phyloP scores from a whole-genome alignment of 495 filamentous ascomycete species.

The Xylaria cubensis region DNA sequence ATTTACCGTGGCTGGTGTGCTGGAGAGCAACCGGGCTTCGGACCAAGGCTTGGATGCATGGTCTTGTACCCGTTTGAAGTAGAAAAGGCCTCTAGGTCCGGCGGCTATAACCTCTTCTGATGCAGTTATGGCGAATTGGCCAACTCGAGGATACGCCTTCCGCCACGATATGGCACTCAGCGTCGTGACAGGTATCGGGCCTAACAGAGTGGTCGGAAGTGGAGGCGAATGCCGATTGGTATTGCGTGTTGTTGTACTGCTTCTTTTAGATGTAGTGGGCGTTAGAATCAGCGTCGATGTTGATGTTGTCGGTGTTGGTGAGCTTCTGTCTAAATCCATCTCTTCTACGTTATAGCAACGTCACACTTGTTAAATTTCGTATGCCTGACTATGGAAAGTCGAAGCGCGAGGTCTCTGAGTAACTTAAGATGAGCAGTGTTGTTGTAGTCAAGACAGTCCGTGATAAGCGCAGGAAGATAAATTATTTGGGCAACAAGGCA shows the following conservation, averaged over 20 bases:
- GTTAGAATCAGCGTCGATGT: not conserved
- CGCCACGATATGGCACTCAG: conserved; percentile 32
- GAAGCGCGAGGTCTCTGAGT: too few species aligned
- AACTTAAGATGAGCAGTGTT: too few species aligned
- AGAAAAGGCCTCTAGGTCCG: conserved; percentile 31
- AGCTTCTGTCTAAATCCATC: not conserved
- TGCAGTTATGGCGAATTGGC: conserved; percentile 32
- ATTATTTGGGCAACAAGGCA: too few species aligned
- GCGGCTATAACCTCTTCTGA: conserved; percentile 31
- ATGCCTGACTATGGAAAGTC: too few species aligned
- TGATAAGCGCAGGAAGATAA: too few species aligned
- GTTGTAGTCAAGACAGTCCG: too few species aligned
- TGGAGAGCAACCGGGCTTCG: conserved; percentile 27
- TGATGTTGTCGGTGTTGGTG: not conserved
- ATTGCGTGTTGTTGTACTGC: conserved; percentile 22
- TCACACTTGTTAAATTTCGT: too few species aligned
- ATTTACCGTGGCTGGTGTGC: conserved; percentile 24
- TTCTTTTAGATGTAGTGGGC: conserved; percentile 29
- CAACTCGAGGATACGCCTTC: conserved; percentile 30
- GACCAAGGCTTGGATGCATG: conserved; percentile 32
- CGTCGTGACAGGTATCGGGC: conserved; percentile 23
- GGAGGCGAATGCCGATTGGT: not conserved
- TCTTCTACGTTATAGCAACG: not conserved
- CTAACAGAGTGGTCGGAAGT: conserved; percentile 26
- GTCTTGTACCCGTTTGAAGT: conserved; percentile 33